Evolutionary conservation across 1,284 basidiomycete species (phyloP).

Genomic region (Rhodotorula sp.): DNA sequence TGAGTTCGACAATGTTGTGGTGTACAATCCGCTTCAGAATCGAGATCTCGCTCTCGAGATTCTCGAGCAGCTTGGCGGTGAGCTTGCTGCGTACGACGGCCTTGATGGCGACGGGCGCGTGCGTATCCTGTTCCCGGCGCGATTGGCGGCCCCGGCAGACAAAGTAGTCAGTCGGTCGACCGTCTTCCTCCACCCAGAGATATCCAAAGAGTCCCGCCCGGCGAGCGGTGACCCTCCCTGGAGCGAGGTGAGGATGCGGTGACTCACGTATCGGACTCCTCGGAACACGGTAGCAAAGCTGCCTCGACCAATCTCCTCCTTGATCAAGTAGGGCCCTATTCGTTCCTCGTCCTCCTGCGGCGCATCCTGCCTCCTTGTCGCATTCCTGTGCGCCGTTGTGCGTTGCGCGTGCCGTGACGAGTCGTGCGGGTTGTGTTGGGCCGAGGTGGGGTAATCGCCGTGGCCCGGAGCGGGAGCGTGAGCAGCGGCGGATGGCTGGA

Average conservation of each 20-base stretch:
- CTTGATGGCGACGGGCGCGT: conserved; percentile 85
- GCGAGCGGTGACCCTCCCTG: not conserved
- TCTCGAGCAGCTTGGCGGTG: conserved; percentile 89
- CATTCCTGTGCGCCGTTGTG: not conserved
- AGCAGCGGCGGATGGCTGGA: not conserved
- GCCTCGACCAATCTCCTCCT: conserved; percentile 62
- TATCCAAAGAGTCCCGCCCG: too few relatives aligned
- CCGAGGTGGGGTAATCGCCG: conserved; percentile 2
- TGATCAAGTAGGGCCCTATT: conserved; percentile 56
- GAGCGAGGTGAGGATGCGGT: not conserved
- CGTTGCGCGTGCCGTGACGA: not conserved
- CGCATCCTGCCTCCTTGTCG: not conserved
- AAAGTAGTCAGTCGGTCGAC: not conserved
- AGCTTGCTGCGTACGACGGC: conserved; percentile 86
- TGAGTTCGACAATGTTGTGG: conserved; percentile 85
- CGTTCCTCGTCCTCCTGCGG: conserved; percentile 33
- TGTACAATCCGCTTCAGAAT: conserved; percentile 93
- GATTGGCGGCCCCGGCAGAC: too few relatives aligned
- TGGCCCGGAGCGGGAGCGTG: not conserved
- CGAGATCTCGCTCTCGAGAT: conserved; percentile 93
- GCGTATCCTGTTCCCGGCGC: conserved; percentile 11
- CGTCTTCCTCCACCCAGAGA: too few relatives aligned
- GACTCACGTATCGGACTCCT: conserved; percentile 74
- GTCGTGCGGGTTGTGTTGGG: not conserved
- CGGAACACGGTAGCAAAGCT: conserved; percentile 96